These are phyloP conservation scores for Achaetomium macrosporum DNA, from an alignment of 2,329 filamentous ascomycete genomes.

Conservation along the genomic window DNA sequence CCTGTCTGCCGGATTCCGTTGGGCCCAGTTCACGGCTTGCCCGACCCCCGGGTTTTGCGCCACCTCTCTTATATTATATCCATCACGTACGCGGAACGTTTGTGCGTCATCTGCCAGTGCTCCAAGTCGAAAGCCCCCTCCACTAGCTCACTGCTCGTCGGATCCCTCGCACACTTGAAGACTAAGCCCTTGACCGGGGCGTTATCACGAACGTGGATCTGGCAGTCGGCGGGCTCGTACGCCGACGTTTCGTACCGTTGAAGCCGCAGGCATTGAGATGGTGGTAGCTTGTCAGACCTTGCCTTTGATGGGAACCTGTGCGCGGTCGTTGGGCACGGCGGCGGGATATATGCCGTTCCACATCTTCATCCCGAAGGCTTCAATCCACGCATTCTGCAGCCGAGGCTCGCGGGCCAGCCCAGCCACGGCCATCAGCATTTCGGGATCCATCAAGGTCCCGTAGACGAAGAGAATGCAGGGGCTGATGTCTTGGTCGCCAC, in stretches of 20 bases:
- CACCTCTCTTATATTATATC: too few relatives aligned
- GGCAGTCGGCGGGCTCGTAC: neutral
- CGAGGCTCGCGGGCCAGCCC: neutral
- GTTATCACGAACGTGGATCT: neutral
- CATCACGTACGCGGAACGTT: neutral
- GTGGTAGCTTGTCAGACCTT: neutral
- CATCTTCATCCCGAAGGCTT: neutral
- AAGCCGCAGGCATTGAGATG: neutral
- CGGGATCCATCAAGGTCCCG: neutral
- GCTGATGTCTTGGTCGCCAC: too few relatives aligned
- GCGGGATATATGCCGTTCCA: neutral
- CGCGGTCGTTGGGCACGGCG: conserved; percentile 2
- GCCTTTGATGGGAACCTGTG: neutral
- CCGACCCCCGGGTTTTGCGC: too few relatives aligned
- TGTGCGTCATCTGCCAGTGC: neutral
- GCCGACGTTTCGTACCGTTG: conserved; percentile 3
- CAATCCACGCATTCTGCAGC: neutral
- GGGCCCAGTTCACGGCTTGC: too few relatives aligned
- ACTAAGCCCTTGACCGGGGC: neutral
- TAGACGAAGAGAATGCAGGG: neutral
- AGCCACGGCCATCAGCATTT: neutral
- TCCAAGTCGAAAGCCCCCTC: neutral
- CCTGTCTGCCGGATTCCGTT: too few relatives aligned
- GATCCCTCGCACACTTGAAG: neutral
- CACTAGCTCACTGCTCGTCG: neutral